Evolutionary conservation across 306 rosid species (phyloP).

Genomic region (Lathyrus tuberosus): DNA sequence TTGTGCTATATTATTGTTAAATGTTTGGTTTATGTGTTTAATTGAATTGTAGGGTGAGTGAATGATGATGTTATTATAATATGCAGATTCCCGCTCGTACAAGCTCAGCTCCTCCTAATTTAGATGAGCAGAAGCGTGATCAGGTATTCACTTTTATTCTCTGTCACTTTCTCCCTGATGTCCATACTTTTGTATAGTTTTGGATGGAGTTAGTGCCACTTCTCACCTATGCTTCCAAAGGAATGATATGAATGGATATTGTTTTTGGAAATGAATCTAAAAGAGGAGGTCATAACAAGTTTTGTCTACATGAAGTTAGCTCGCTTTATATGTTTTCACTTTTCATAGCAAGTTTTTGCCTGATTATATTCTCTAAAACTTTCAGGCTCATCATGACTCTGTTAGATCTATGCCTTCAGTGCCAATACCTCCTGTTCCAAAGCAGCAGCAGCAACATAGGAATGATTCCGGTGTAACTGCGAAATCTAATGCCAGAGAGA

Average conservation of each 20-base stretch:
- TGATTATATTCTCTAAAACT: slow-evolving; percentile 32
- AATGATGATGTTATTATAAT: slow-evolving; percentile 36
- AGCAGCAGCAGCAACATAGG: slow-evolving; percentile 75
- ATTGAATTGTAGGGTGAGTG: slow-evolving; percentile 14
- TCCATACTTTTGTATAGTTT: slow-evolving; percentile 22
- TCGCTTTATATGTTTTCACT: slow-evolving; percentile 7
- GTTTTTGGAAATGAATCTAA: slow-evolving; percentile 23
- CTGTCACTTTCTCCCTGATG: neutral
- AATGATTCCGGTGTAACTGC: slow-evolving; percentile 60
- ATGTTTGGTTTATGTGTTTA: slow-evolving; percentile 5
- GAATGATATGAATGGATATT: neutral
- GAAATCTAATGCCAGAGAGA: slow-evolving; percentile 56
- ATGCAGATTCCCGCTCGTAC: slow-evolving; percentile 93
- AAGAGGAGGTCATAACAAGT: neutral
- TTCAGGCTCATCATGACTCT: slow-evolving; percentile 74
- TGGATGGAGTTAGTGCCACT: slow-evolving; percentile 15
- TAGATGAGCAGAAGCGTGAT: slow-evolving; percentile 88
- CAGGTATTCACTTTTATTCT: slow-evolving; percentile 57
- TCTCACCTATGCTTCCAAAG: neutral
- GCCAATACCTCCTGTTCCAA: slow-evolving; percentile 73
- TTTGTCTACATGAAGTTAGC: slow-evolving; percentile 28
- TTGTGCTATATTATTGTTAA: slow-evolving; percentile 21
- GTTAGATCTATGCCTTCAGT: slow-evolving; percentile 53
- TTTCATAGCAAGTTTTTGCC: slow-evolving; percentile 19
- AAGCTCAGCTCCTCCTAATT: slow-evolving; percentile 95